Evolutionary conservation across 2,329 filamentous ascomycete species (phyloP).

Genomic region (Exophiala lecanii-corni): DNA sequence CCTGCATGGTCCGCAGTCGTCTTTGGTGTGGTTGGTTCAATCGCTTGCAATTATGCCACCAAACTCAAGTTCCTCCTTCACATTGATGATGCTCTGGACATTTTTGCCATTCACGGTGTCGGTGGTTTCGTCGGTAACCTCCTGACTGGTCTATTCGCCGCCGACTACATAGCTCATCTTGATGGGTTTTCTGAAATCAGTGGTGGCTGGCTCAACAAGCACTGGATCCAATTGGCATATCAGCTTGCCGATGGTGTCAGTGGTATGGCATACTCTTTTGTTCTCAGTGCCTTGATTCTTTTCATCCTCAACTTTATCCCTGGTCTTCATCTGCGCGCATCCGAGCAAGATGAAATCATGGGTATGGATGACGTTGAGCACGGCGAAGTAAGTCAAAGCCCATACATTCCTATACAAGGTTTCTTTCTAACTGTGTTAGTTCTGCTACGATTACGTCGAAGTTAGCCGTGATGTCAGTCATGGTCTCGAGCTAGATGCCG

Average conservation of each 20-base stretch:
- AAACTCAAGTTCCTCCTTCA: constrained; percentile 49
- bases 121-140: constrained; percentile 56
- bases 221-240: constrained; percentile 53
- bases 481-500: constrained; percentile 29
- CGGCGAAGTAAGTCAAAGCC: constrained; percentile 71
- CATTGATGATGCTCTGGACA: constrained; percentile 56
- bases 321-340: constrained; percentile 51
- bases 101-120: constrained; percentile 57
- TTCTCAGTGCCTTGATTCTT: constrained; percentile 49
- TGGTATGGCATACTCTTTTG: constrained; percentile 53
- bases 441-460: constrained; percentile 81
- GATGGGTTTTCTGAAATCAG: constrained; percentile 55
- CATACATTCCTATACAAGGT: constrained; percentile 38
- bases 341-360: constrained; percentile 51
- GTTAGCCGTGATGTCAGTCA: constrained; percentile 65
- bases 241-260: constrained; percentile 56
- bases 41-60: constrained; percentile 45
- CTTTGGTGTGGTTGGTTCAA: constrained; percentile 50
- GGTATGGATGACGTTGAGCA: constrained; percentile 73
- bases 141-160: constrained; percentile 55
- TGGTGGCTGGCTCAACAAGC: constrained; percentile 49
- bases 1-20: constrained; percentile 59
- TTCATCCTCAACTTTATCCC: constrained; percentile 56
- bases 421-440: constrained; percentile 6
- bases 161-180: constrained; percentile 45